Evolutionary conservation across 305 asterid genomes (phyloP), one percentile per base, ranked within the genome.

Genomic region (Coffea humblotiana): DNA sequence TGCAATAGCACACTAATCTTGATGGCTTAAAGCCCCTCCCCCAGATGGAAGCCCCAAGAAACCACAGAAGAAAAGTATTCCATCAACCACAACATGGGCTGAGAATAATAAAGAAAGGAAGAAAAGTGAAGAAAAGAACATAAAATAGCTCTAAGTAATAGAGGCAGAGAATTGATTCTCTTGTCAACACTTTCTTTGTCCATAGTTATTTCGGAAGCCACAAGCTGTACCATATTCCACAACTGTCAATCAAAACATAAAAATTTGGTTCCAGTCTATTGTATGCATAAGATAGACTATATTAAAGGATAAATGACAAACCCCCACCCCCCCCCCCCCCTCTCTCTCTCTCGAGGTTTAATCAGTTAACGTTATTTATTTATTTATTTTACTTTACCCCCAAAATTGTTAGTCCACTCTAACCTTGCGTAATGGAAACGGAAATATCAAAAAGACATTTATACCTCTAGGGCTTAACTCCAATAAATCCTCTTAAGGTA

Each of bases 121-220:
- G 75, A 71, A 40, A n/a, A 16, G 16, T 12, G 5, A 64, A 27
- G 40, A 10, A 12, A 65, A 65, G 19, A 29, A 0, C 70, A 27
- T 13, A 65, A 65, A 63, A 65, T 72, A 51, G 48, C 12, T 3
- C 9, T 27, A 32, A 80, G 35, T 25, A 77, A 80, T 40, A 51
- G 14, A 40, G n/a, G 48, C 14, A 51, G 49, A 68, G 47, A 75
- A 43, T 9, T 80, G 77, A 68, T 68, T 80, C 80, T 75, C 72
- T 68, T 68, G 77, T 75, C 77, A 74, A 51, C 47, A 23, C 19
- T 40, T 75, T 3, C 35, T 60, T 56, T 75, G 40, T 75, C 52
- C 35, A 43, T 12, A 60, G 35, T 75, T 40, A n/a, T 75, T 58
- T 75, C 19, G 69, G 45, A 75, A 27, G 71, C 63, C 40, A 23